Percentiles rank a stretch among this genome's conserved stretches.
Conservation (phyloP, 1,284 basidiomycete species). For the Irpex rosettiformis region DNA sequence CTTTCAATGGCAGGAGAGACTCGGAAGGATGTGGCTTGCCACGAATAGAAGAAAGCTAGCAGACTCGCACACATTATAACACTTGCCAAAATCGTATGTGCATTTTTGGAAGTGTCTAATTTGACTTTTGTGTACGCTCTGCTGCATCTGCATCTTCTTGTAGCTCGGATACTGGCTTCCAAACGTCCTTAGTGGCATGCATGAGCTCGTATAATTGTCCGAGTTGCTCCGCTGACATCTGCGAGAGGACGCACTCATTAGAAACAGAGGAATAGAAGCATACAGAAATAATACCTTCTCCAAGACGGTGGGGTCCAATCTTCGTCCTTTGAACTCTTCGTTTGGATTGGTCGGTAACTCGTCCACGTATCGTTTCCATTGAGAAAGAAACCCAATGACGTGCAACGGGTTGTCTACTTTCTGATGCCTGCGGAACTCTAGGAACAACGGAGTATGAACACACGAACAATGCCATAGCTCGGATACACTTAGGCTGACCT, state of each 20-base stretch:
- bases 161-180: conserved; percentile 51
- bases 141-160: neutral
- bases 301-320: conserved; percentile 70
- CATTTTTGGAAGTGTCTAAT: neutral
- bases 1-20: neutral
- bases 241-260: neutral
- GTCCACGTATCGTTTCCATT: conserved; percentile 92
- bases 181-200: conserved; percentile 84
- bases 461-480: neutral
- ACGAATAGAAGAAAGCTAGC: neutral
- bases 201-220: conserved; percentile 91
- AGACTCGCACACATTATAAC: neutral
- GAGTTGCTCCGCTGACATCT: conserved; percentile 92
- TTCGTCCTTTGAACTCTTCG: conserved; percentile 60
- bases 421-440: conserved; percentile 83
- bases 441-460: neutral
- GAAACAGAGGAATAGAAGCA: neutral
- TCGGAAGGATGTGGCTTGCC: neutral
- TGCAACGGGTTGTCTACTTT: conserved; percentile 82
- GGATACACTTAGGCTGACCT: conserved; percentile 39
- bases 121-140: conserved; percentile 9
- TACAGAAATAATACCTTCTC: conserved; percentile 58
- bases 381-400: conserved; percentile 88
- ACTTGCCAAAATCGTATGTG: neutral
- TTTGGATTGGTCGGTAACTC: conserved; percentile 49